These are phyloP conservation scores for Pisolithus orientalis DNA, from an alignment of 768 basidiomycete genomes.

Conservation along the genomic window DNA sequence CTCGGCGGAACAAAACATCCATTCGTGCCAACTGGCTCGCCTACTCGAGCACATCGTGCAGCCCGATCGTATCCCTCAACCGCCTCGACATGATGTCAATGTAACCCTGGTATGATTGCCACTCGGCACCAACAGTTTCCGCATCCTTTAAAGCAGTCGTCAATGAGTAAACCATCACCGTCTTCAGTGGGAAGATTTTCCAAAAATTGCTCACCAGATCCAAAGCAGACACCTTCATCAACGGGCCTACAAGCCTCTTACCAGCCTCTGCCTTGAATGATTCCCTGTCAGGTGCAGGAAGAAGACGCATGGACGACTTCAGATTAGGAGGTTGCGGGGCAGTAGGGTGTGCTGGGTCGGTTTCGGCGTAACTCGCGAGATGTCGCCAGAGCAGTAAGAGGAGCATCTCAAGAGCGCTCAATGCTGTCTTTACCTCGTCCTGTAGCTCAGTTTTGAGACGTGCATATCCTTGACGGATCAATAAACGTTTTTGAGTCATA, in stretches of 20 bases:
- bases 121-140: conserved; percentile 44
- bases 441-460: conserved; percentile 35
- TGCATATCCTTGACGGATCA: conserved; percentile 60
- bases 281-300: conserved; percentile 51
- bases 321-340: conserved; percentile 24
- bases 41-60: conserved; percentile 37
- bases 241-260: conserved; percentile 45
- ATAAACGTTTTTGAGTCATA: conserved; percentile 57
- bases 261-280: conserved; percentile 54
- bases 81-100: conserved; percentile 72
- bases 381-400: conserved; percentile 81
- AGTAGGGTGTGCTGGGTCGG: conserved; percentile 14
- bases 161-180: conserved; percentile 9
- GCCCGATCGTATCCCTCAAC: conserved; percentile 56
- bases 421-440: conserved; percentile 44
- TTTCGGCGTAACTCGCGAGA: conserved; percentile 53
- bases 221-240: conserved; percentile 49
- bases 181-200: conserved; percentile 3
- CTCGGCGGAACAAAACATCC: neutral
- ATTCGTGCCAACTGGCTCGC: neutral
- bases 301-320: conserved; percentile 46
- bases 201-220: conserved; percentile 38
- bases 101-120: conserved; percentile 62
- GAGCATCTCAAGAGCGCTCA: conserved; percentile 73
- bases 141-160: conserved; percentile 30